Base-by-base conservation (phyloP, 169 alveolate species). In the Theileria equi region DNA sequence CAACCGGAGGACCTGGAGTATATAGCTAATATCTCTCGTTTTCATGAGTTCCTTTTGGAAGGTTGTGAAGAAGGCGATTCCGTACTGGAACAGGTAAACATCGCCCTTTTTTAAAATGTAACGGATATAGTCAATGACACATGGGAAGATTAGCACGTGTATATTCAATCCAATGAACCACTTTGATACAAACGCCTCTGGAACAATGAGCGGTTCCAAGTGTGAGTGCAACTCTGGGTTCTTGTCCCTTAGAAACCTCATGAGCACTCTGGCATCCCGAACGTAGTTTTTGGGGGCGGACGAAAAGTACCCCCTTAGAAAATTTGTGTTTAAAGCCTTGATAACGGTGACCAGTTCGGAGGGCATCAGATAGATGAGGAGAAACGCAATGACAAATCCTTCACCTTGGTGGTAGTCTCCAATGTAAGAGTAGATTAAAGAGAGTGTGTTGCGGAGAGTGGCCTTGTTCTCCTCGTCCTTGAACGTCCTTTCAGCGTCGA, bases 401-500 rank as follows among this genome's bases (percentile, higher is more conserved):
- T 82, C 79, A 13, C 92, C 92, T 71, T 87, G 92, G 72, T 87
- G 92, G 67, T 87, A 87, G 70, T 87, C 90, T 36, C 88, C 88
- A 35, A 81, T 57, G 47, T 74, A 71, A 32, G 69, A 78, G 66
- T 62, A 87, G 29, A 81, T 82, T 19, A 64, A 48, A 21, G 65
- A 73, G 29, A 87, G 59, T 25, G 57, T 87, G 29, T 65, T 49
- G 29, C 68, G 73, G 31, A 87, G 38, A 16, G 45, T 29, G 5
- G 35, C 55, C 35, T 87, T 59, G 77, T 79, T 41, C 44, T 81
- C 77, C 54, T 70, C 87, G 32, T n/a, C 38, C 19, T 35, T 78
- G 59, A 81, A 87, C 17, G 92, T 87, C 31, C 92, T 66, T 50
- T 78, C 92, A 0, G 90, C 88, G 68, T 87, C 92, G 48, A 87